phyloP scores from a whole-genome alignment of 805 yeast species.

The Wickerhamomyces bisporus region DNA sequence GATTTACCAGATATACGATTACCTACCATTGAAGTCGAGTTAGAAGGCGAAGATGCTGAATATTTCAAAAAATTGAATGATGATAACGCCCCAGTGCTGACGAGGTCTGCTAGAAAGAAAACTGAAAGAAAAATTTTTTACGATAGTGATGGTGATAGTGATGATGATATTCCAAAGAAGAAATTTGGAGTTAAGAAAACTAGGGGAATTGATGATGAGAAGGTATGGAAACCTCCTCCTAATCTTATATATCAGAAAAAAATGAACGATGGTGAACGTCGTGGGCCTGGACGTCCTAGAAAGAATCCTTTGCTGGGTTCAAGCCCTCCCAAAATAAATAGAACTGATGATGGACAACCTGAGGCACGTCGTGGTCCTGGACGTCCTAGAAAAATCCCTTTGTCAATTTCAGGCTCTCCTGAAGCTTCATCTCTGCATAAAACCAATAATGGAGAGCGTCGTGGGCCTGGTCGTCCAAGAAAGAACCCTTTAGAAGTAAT shows the following conservation, averaged over 20 bases:
- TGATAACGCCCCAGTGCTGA: not conserved
- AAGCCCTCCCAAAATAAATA: too few species aligned
- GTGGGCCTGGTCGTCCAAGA: constrained; percentile 4
- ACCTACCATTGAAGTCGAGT: not conserved
- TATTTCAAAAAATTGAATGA: not conserved
- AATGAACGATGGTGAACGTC: not conserved
- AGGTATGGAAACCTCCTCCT: too few species aligned
- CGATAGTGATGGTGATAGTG: not conserved
- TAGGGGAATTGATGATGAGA: too few species aligned
- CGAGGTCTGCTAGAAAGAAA: not conserved
- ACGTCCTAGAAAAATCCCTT: too few species aligned
- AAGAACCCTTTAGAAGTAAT: not conserved
- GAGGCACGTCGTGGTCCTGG: too few species aligned
- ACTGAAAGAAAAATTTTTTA: not conserved
- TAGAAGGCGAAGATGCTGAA: not conserved
- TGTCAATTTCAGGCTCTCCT: too few species aligned
- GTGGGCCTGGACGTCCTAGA: constrained; percentile 4
- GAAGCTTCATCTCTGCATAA: too few species aligned
- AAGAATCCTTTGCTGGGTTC: constrained; percentile 2
- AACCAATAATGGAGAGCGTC: not conserved
- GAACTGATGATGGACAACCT: too few species aligned
- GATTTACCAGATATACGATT: too few species aligned
- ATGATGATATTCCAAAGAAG: not conserved
- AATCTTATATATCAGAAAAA: too few species aligned
- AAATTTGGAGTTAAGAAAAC: too few species aligned